A percentile compares a stretch with the other conserved stretches of the same genome.
Conservation (phyloP, 2,329 filamentous ascomycete genomes). For the Aspergillus eucalypticola region DNA sequence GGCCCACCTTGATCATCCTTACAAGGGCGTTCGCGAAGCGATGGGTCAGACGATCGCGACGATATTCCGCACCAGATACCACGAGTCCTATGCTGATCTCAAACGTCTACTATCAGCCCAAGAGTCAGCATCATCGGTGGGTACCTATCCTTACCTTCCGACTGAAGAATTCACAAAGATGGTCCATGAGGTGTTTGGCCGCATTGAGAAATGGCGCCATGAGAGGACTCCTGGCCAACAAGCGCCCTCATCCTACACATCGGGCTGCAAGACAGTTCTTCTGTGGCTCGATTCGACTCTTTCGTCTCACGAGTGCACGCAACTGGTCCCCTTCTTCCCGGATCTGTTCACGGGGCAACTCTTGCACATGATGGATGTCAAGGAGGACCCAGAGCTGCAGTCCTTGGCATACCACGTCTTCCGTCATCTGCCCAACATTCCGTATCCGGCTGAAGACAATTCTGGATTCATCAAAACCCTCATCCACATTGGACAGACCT, state of each 20-base stretch:
- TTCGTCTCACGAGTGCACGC: constrained; percentile 87
- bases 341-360: constrained; percentile 87
- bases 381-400: constrained; percentile 95
- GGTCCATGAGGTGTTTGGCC: constrained; percentile 72
- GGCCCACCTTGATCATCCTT: constrained; percentile 89
- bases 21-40: constrained; percentile 93
- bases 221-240: constrained; percentile 85
- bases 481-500: constrained; percentile 81
- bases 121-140: constrained; percentile 76
- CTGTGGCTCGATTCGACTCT: constrained; percentile 92
- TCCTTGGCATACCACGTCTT: constrained; percentile 95
- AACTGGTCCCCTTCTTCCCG: constrained; percentile 88
- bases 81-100: constrained; percentile 88
- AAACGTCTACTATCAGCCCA: constrained; percentile 73
- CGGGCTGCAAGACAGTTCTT: constrained; percentile 91
- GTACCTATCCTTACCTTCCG: constrained; percentile 79
- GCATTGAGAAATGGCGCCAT: constrained; percentile 83
- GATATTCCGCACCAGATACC: constrained; percentile 87
- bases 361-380: constrained; percentile 99
- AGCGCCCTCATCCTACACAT: constrained; percentile 90
- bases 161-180: constrained; percentile 70
- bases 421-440: constrained; percentile 91
- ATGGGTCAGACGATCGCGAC: constrained; percentile 87
- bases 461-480: constrained; percentile 79
- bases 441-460: constrained; percentile 84